Conservation (phyloP, 225 moss, liverwort and hornwort genomes). For the Neckera pumila region DNA sequence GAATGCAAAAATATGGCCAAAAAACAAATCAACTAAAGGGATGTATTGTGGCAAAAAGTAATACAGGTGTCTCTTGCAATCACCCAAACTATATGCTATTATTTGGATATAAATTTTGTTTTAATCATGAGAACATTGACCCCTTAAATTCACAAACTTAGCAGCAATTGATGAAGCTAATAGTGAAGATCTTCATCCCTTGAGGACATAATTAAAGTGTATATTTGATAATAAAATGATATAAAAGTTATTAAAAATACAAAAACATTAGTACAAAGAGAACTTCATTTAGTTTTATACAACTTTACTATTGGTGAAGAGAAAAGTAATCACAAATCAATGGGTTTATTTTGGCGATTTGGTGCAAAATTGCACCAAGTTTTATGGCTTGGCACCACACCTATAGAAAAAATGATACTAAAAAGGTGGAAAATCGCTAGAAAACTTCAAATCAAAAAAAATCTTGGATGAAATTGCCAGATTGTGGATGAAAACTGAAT, state of each 20-base stretch:
- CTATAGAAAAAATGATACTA: too few species aligned
- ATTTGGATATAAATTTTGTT: background rate
- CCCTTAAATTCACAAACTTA: background rate
- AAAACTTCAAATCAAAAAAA: too few species aligned
- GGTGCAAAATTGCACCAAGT: too few species aligned
- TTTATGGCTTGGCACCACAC: too few species aligned
- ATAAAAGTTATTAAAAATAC: background rate
- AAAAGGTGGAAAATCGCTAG: too few species aligned
- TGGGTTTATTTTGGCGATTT: too few species aligned
- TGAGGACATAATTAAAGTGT: background rate
- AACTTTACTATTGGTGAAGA: background rate
- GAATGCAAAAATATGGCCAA: too few species aligned
- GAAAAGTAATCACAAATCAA: background rate
- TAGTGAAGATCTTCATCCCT: accelerated
- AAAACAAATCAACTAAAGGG: too few species aligned
- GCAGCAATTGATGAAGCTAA: background rate
- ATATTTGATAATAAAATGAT: background rate
- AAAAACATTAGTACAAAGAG: background rate
- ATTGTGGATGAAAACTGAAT: too few species aligned
- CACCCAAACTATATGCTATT: background rate
- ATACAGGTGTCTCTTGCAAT: too few species aligned
- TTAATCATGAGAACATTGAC: accelerated
- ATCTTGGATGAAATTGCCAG: too few species aligned
- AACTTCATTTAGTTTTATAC: background rate
- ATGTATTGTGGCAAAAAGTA: too few species aligned